These are phyloP conservation scores for Kodamaea kakaduensis DNA, from an alignment of 805 yeast genomes.

Conservation along the genomic window DNA sequence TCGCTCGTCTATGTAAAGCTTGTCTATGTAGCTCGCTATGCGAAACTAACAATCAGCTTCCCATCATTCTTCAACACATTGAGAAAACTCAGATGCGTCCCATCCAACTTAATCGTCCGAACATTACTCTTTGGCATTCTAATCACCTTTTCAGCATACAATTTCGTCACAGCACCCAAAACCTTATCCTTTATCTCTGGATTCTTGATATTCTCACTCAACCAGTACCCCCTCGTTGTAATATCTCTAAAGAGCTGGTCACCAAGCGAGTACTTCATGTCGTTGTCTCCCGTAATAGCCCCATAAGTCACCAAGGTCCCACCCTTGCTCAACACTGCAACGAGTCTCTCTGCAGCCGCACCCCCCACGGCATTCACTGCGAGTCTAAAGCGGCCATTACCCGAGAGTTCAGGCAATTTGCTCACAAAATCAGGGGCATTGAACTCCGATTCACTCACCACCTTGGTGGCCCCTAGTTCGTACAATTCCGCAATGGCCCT, in stretches of 20 bases:
- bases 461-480: conserved; percentile 19
- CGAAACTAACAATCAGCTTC: conserved; percentile 5
- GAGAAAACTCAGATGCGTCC: no score
- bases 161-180: conserved; percentile 43
- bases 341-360: conserved; percentile 16
- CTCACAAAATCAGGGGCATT: conserved; percentile 14
- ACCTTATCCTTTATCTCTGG: conserved; percentile 54
- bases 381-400: conserved; percentile 19
- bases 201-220: conserved; percentile 29
- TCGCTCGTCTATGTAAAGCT: no score
- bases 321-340: conserved; percentile 20
- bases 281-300: conserved; percentile 17
- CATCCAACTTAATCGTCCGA: not conserved
- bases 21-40: no score
- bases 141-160: conserved; percentile 41
- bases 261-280: conserved; percentile 18
- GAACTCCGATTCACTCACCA: conserved; percentile 26
- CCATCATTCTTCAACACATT: no score
- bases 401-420: conserved; percentile 15
- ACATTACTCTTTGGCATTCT: not conserved
- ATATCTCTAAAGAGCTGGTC: conserved; percentile 30
- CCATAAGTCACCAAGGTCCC: conserved; percentile 33
- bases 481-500: conserved; percentile 20
- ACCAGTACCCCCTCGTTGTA: conserved; percentile 30
- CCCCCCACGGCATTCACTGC: conserved; percentile 33